Conservation (phyloP, 2,329 filamentous ascomycete species). For the Beauveria varroae region DNA sequence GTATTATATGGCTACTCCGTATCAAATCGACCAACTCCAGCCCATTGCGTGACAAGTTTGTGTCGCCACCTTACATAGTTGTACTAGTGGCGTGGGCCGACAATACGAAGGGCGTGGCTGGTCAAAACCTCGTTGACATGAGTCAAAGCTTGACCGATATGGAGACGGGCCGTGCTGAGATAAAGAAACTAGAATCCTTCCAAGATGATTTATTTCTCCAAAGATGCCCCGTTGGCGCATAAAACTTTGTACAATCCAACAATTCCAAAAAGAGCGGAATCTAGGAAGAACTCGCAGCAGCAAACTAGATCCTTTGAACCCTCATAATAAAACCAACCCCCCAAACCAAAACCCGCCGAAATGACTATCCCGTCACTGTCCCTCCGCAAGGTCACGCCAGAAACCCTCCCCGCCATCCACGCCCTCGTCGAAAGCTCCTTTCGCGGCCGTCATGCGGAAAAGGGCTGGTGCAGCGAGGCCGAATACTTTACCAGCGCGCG, state of each 20-base stretch:
- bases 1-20: not conserved
- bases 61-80: not conserved
- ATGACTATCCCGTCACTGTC: conserved; percentile 18
- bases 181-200: not conserved
- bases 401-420: conserved; percentile 26
- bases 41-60: not conserved
- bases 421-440: conserved; percentile 36
- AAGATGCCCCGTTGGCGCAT: not conserved
- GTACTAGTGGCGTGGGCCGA: not conserved
- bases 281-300: not conserved
- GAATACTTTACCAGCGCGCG: conserved; percentile 35
- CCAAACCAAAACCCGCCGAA: not conserved
- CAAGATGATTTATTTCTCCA: not conserved
- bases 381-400: conserved; percentile 27
- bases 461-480: conserved; percentile 41
- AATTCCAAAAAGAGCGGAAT: not conserved
- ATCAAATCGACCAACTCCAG: not conserved
- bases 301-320: not conserved
- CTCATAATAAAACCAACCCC: not conserved
- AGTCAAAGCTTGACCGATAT: not conserved
- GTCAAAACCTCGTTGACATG: not conserved
- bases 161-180: not conserved
- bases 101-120: not conserved
- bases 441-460: conserved; percentile 31
- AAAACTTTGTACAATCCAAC: not conserved